These are phyloP conservation scores for Begonia peltatifolia DNA, from an alignment of 306 rosid genomes.

Conservation along the genomic window DNA sequence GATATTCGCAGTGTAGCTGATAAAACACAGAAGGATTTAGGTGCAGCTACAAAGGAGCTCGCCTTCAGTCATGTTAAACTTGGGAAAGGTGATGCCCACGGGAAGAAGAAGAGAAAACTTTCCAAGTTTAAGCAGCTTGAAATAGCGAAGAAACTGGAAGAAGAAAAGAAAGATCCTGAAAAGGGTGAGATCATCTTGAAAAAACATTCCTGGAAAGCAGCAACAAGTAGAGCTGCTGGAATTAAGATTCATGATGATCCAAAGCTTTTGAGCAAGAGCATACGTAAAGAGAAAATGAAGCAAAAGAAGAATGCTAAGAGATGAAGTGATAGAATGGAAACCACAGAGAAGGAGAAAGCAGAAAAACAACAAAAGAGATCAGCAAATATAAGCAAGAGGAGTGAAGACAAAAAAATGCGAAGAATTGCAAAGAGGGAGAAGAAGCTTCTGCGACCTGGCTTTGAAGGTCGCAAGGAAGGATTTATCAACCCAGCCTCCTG, in stretches of 20 bases:
- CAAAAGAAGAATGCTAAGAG: slow-evolving; percentile 57
- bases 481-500: slow-evolving; percentile 24
- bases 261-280: slow-evolving; percentile 37
- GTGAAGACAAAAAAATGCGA: slow-evolving; percentile 52
- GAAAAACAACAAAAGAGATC: slow-evolving; percentile 68
- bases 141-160: slow-evolving; percentile 50
- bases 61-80: slow-evolving; percentile 63
- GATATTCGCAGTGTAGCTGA: slow-evolving; percentile 1
- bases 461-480: slow-evolving; percentile 80
- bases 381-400: slow-evolving; percentile 45
- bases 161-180: slow-evolving; percentile 63
- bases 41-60: slow-evolving; percentile 63
- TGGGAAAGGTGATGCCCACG: slow-evolving; percentile 32
- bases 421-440: slow-evolving; percentile 75
- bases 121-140: slow-evolving; percentile 64
- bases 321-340: slow-evolving; percentile 63
- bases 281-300: slow-evolving; percentile 53
- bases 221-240: slow-evolving; percentile 69
- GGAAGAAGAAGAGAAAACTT: slow-evolving; percentile 45
- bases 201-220: slow-evolving; percentile 65
- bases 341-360: slow-evolving; percentile 49
- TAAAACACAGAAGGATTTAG: slow-evolving; percentile 40
- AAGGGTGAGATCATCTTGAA: slow-evolving; percentile 44
- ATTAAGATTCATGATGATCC: slow-evolving; percentile 79
- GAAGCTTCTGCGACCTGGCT: slow-evolving; percentile 78